phyloP scores from a whole-genome alignment of 345 rosid genomes.

The Chamaenerion angustifolium region DNA sequence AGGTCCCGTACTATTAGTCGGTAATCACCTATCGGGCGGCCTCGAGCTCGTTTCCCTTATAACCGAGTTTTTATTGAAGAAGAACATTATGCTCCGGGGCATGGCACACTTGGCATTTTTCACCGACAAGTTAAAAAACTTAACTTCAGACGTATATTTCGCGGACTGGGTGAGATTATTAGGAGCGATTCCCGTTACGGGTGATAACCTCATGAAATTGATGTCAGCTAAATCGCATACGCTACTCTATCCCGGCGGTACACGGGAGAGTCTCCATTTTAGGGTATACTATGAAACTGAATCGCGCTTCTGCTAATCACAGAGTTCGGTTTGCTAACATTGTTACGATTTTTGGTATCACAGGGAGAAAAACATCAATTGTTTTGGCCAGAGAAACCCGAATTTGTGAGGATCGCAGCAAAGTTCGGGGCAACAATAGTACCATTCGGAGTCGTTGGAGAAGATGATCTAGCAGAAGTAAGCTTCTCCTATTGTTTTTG shows the following conservation, averaged over 20 bases:
- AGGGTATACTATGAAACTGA: no score
- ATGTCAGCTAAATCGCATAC: slow-evolving; percentile 45
- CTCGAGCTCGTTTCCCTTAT: slow-evolving; percentile 38
- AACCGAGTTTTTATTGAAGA: slow-evolving; percentile 46
- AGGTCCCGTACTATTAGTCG: slow-evolving; percentile 72
- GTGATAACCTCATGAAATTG: slow-evolving; percentile 50
- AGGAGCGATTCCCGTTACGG: slow-evolving; percentile 61
- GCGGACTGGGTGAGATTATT: slow-evolving; percentile 47
- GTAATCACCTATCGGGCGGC: slow-evolving; percentile 74
- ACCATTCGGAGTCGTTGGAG: slow-evolving; percentile 15
- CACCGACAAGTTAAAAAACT: slow-evolving; percentile 5
- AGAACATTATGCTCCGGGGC: slow-evolving; percentile 45
- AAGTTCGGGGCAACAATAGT: slow-evolving; percentile 4
- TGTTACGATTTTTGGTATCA: not conserved
- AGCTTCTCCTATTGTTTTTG: not conserved
- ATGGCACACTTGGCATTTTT: slow-evolving; percentile 53
- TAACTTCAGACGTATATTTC: slow-evolving; percentile 13
- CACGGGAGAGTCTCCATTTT: slow-evolving; percentile 69
- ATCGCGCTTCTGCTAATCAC: no score
- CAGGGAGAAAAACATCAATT: slow-evolving; percentile 10
- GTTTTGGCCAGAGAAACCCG: slow-evolving; percentile 11
- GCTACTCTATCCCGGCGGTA: slow-evolving; percentile 80
- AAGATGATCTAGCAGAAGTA: slow-evolving; percentile 10
- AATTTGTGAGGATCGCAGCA: slow-evolving; percentile 8
- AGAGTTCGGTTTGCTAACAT: no score